Percentiles rank a stretch among this genome's conserved stretches.
phyloP scores from a whole-genome alignment of 2,329 filamentous ascomycete species.

The Biscogniauxia mediterranea region DNA sequence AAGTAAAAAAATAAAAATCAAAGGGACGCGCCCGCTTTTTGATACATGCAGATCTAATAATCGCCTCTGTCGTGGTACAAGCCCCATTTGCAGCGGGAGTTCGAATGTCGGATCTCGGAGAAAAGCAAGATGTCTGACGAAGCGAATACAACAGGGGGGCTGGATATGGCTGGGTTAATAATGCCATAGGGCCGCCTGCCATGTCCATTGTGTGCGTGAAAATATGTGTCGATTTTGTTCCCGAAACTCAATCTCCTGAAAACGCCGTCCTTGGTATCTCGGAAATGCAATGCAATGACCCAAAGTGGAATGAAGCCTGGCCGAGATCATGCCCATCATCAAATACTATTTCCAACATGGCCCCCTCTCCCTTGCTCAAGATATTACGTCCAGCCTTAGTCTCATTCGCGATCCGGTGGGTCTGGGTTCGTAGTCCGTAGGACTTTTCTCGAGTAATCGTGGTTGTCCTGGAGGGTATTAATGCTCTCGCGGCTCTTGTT shows the following conservation, averaged over 20 bases:
- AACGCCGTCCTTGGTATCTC: conserved; percentile 49
- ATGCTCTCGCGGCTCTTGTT: conserved; percentile 63
- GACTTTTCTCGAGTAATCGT: conserved; percentile 63
- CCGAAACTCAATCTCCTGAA: conserved; percentile 24
- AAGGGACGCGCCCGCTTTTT: conserved; percentile 20
- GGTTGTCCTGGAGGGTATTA: conserved; percentile 62
- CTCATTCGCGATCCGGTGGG: conserved; percentile 35
- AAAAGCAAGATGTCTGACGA: conserved; percentile 18
- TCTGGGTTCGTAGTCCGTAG: conserved; percentile 64
- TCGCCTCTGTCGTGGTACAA: conserved; percentile 4
- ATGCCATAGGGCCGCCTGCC: conserved; percentile 3
- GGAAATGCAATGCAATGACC: conserved; percentile 40
- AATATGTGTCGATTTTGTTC: conserved; percentile 21
- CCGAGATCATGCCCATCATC: conserved; percentile 35
- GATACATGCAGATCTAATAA: conserved; percentile 24
- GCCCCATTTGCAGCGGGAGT: conserved; percentile 12
- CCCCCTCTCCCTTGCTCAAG: conserved; percentile 1
- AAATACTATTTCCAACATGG: conserved; percentile 20
- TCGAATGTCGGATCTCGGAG: conserved; percentile 14
- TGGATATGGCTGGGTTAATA: conserved; percentile 9
- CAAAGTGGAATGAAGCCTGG: conserved; percentile 24
- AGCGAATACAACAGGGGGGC: conserved; percentile 19
- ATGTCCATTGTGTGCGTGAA: conserved; percentile 22
- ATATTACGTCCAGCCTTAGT: conserved; percentile 13
- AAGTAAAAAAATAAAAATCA: conserved; percentile 20